Base-by-base conservation (phyloP, 495 filamentous ascomycete species). In the Podospora bellae-mahoneyi region DNA sequence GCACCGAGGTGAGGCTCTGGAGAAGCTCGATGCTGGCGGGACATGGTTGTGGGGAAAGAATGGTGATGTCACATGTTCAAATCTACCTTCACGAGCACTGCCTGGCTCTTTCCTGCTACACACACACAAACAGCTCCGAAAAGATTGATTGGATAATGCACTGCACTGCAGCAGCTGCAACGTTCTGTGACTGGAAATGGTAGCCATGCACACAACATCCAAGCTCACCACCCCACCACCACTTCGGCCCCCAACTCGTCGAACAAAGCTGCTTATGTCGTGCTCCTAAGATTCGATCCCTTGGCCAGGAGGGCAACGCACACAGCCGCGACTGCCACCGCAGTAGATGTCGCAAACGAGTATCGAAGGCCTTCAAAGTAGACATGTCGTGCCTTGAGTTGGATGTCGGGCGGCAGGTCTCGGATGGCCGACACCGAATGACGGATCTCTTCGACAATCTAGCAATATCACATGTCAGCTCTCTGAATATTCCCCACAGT, bases 381-480 rank as follows among this genome's bases (percentile, higher is more conserved):
- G 0, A 89, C 87, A n/a, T 83, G 69, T 18, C 86, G 79, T 10
- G 84, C 88, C 39, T 84, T 82, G 56, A 86, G 82, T 69, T 90
- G 87, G 23, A 88, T 79, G 54, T 88, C 86, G 0, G 83, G 84
- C 0, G 86, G 86, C 0, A 89, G 79, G 9, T 77, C 73, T 27
- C 79, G 78, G 53, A 89, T 80, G 3, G 82, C 83, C 3, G 84
- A 83, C 7, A 87, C 83, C 0, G 87, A 89, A 69, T 89, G 87
- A 4, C 87, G 78, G 68, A 90, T 89, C 56, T 85, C 82, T 53
- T 87, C 81, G 48, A 88, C 85, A 56, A 88, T 74, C 86, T 88
- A 73, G 5, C 27, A 19, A 6, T 13, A 16, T 55, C 16, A 27
- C 23, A 18, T 71, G 30, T 63, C 61, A 39, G 61, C 32, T 18